Base-by-base conservation (phyloP, 2,329 filamentous ascomycete species). In the Exophiala sideris region DNA sequence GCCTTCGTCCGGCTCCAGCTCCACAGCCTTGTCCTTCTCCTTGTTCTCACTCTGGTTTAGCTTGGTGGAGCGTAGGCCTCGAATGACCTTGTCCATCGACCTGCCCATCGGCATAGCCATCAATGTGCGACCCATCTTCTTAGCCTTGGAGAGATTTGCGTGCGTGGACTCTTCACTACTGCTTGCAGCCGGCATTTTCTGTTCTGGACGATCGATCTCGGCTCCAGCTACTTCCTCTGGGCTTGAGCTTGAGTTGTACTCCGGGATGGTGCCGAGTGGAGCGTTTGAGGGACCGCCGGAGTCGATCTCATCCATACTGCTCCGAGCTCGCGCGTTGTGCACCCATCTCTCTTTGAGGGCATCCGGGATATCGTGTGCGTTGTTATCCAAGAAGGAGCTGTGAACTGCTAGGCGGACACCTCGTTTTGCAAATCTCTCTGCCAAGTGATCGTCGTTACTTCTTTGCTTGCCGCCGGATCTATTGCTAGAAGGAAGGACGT, bases 271-370 rank as follows among this genome's bases (percentile, higher is more conserved):
- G 53, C 60, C 60, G 16, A 60, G 53, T 38, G 57, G 56, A 11
- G 55, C 56, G 42, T 47, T 48, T 14, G 54, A 60, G 24, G 35
- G 48, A 40, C 49, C n/a, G 12, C 41, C 40, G 11, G 50, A 16
- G n/a, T 36, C 42, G 10, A 4, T 20, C 18, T 50, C 14, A 32
- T 55, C 48, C 14, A 18, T 7, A 34, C 29, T 45, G 7, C 47
- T 48, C 16, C 54, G 45, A 20, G 33, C 34, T 14, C 45, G 42
- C 20, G 50, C 56, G 35, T 53, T 50, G 29, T 61, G 45, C n/a
- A 63, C 59, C 63, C 63, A 65, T 56, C 57, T 64, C 41, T 57
- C 48, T 29, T 59, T 59, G 11, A 65, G 56, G 3, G 51, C 51
- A 40, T 50, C 47, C n/a, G 62, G 57, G 6, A 56, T 55, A 7